Evolutionary conservation across 148 eudicot species (phyloP).

Genomic region (Rhododendron simsii): DNA sequence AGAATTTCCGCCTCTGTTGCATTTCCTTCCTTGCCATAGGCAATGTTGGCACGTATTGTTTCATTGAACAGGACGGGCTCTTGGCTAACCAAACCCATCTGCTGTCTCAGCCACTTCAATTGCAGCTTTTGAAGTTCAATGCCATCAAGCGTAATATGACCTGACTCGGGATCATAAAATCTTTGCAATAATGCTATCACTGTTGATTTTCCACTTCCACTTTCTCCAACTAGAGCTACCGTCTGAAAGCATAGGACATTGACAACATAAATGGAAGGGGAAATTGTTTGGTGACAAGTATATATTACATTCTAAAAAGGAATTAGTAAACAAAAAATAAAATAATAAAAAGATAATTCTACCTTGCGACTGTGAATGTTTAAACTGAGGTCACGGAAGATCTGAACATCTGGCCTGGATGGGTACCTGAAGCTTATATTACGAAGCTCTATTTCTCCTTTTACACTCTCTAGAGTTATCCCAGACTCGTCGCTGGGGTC

Average conservation of each 20-base stretch:
- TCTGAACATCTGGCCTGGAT: slow-evolving; percentile 52
- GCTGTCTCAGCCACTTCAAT: slow-evolving; percentile 71
- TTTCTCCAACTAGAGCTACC: slow-evolving; percentile 77
- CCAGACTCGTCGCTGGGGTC: slow-evolving; percentile 69
- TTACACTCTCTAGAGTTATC: slow-evolving; percentile 35
- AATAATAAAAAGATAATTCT: not conserved
- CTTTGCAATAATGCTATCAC: slow-evolving; percentile 66
- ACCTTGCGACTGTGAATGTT: slow-evolving; percentile 62
- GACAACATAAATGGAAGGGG: not conserved
- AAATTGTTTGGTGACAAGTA: not conserved
- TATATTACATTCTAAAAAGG: not conserved
- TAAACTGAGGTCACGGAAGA: slow-evolving; percentile 53
- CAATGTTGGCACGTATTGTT: slow-evolving; percentile 65
- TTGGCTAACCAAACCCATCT: slow-evolving; percentile 83
- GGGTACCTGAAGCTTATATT: slow-evolving; percentile 64
- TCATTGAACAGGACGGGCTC: slow-evolving; percentile 66
- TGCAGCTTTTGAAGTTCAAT: slow-evolving; percentile 56
- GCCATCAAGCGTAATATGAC: slow-evolving; percentile 56
- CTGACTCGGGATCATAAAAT: slow-evolving; percentile 64
- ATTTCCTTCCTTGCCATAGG: slow-evolving; percentile 60
- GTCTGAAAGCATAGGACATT: slow-evolving; percentile 22
- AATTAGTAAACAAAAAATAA: not conserved
- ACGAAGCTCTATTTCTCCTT: slow-evolving; percentile 60
- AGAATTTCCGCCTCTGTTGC: slow-evolving; percentile 57
- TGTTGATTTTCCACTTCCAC: slow-evolving; percentile 82